Conservation (phyloP, 2,329 filamentous ascomycete species). For the Sordariomycetes sp. region DNA sequence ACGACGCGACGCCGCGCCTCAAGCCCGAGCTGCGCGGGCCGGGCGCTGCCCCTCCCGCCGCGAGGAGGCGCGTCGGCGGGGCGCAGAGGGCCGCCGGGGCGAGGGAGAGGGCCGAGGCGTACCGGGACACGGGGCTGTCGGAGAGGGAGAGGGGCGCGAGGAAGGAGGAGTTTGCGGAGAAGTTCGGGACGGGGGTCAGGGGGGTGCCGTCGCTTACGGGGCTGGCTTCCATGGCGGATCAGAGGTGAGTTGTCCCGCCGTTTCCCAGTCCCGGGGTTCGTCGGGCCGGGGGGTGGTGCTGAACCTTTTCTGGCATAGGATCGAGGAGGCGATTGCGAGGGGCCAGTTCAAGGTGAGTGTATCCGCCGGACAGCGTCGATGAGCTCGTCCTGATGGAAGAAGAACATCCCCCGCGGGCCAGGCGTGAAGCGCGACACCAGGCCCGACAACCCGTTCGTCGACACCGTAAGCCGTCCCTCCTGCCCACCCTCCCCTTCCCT, state of each 20-base stretch:
- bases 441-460: slow-evolving; percentile 77
- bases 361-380: neutral
- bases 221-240: slow-evolving; percentile 72
- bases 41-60: slow-evolving; percentile 29
- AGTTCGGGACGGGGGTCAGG: slow-evolving; percentile 62
- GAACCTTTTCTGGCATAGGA: slow-evolving; percentile 32
- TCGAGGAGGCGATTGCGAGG: slow-evolving; percentile 84
- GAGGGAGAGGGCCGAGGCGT: slow-evolving; percentile 41
- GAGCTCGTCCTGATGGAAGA: neutral
- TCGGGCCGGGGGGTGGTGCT: neutral
- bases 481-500: neutral
- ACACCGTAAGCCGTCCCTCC: slow-evolving; percentile 38
- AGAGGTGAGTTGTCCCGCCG: slow-evolving; percentile 22
- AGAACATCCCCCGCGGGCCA: slow-evolving; percentile 66
- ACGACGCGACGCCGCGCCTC: slow-evolving; percentile 63
- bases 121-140: slow-evolving; percentile 38
- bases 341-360: slow-evolving; percentile 56
- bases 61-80: slow-evolving; percentile 24
- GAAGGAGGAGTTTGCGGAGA: slow-evolving; percentile 62
- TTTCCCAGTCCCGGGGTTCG: neutral
- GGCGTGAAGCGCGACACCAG: slow-evolving; percentile 70
- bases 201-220: slow-evolving; percentile 68
- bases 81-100: slow-evolving; percentile 38
- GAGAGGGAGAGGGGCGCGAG: slow-evolving; percentile 62
- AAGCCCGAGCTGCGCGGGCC: slow-evolving; percentile 29